Base-by-base conservation (phyloP, 306 rosid species). In the Fragaria vesca region DNA sequence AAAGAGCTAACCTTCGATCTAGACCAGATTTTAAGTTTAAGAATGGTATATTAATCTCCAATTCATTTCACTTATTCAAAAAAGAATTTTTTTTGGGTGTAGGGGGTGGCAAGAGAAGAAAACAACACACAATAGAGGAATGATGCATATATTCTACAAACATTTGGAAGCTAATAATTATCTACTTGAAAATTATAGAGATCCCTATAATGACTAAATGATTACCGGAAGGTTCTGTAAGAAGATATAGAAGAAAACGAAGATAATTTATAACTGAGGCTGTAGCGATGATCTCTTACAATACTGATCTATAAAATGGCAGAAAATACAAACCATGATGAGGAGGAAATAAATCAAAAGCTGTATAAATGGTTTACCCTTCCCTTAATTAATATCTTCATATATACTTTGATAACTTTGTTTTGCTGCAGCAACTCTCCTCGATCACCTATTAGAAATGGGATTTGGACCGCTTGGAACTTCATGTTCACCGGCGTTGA, bases 401-500 rank as follows among this genome's bases (percentile, higher is more conserved):
- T 43, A 75, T 42, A 36, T 50, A 72, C 70, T 66, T 66, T 73
- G 50, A 76, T 75, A 61, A 48, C 70, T 26, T 40, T 74, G 30
- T 75, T 74, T 43, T 61, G 70, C n/a, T 46, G 12, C 34, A 60
- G 18, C 55, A 42, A 55, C 12, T n/a, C 36, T 71, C 12, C 71
- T 93, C 81, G 36, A 89, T 93, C 81, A 91, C 94, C 93, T 91
- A 74, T 91, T 93, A 73, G 98, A 93, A 82, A 91, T 93, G 73
- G 97, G 97, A 67, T 91, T 93, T 48, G 97, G 97, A 80, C 97
- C 97, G 80, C 97, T 93, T 43, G 97, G 97, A 12, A 93, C 96
- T 85, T 91, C 94, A 85, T 91, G 96, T 58, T 77, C 88, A 83
- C 87, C 79, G 1, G 79, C 89, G 77, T 81, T 85, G 83, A 88